Base-by-base conservation (phyloP, 2,329 filamentous ascomycete species). In the Fusarium fujikuroi region DNA sequence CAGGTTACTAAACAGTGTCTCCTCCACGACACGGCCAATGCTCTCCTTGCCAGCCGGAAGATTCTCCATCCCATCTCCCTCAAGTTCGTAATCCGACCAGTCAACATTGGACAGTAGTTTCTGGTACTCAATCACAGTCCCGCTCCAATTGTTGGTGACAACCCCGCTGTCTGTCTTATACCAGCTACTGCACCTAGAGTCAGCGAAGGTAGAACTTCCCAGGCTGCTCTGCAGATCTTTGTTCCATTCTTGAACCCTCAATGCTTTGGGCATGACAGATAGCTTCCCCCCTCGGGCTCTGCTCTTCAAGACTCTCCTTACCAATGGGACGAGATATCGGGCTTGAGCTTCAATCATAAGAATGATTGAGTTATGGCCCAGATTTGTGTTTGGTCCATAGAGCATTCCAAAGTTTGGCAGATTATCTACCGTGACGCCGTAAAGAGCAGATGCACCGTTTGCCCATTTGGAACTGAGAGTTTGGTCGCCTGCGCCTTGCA, bases 51-150 rank as follows among this genome's bases (percentile, higher is more conserved):
- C 28, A n/a, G 10, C 1, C 0, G 46, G 28, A 32, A 9, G 15
- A 18, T 2, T n/a, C 21, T 49, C 1, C 0, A 7, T 5, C 10
- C 0, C 46, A 0, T 32, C 28, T n/a, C 46, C 21, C 10, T 18
- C 28, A 0, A 49, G 5, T 7, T 49, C 28, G 1, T 49, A 49
- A 7, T 49, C 46, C 0, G 28, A 49, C 46, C 46, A 49, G 21
- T 49, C 46, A 32, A 49, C 7, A 28, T 18, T 49, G 3, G 46
- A 32, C 7, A 49, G 5, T 3, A 49, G 1, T n/a, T 49, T 10
- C 46, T 49, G 46, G 5, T 49, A 49, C 3, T 49, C 28, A 10
- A 49, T 15, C 3, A 49, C 46, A 32, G 28, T 49, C 2, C 28
- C 46, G 7, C 46, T 49, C 46, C 46, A 49, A 32, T 49, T 49